These are phyloP conservation scores for Neonectria magnoliae DNA, from an alignment of 2,329 filamentous ascomycete genomes.

Conservation along the genomic window DNA sequence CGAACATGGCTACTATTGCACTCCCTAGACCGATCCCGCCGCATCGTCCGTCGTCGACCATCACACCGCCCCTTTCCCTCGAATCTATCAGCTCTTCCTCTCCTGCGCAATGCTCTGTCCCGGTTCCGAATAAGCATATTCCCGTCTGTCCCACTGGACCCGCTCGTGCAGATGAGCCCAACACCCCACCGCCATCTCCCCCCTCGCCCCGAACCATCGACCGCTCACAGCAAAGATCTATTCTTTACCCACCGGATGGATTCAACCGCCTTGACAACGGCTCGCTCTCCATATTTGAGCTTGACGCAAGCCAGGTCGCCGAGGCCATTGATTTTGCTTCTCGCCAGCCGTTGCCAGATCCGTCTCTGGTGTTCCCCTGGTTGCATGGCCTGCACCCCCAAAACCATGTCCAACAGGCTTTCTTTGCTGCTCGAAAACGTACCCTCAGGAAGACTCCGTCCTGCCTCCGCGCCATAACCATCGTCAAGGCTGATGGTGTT, in stretches of 20 bases:
- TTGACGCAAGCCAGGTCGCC: constrained; percentile 74
- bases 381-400: constrained; percentile 89
- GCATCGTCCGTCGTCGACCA: constrained; percentile 56
- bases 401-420: constrained; percentile 88
- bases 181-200: constrained; percentile 73
- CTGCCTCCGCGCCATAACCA: constrained; percentile 81
- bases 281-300: constrained; percentile 73
- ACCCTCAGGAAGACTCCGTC: constrained; percentile 73
- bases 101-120: constrained; percentile 44
- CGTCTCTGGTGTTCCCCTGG: constrained; percentile 94
- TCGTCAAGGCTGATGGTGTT: constrained; percentile 91
- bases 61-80: constrained; percentile 55
- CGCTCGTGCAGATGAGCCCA: constrained; percentile 61
- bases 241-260: constrained; percentile 77
- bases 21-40: constrained; percentile 59
- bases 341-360: constrained; percentile 83
- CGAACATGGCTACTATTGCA: constrained; percentile 65
- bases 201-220: constrained; percentile 71
- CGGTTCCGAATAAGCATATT: constrained; percentile 89
- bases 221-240: constrained; percentile 68
- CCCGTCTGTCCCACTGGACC: constrained; percentile 89
- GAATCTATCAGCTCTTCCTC: constrained; percentile 41
- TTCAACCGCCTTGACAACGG: constrained; percentile 64
- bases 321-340: constrained; percentile 80
- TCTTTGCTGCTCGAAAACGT: constrained; percentile 83